Evolutionary conservation across 768 basidiomycete species (phyloP), one percentile per base, ranked within the genome.

Genomic region (Pholiota conissans): DNA sequence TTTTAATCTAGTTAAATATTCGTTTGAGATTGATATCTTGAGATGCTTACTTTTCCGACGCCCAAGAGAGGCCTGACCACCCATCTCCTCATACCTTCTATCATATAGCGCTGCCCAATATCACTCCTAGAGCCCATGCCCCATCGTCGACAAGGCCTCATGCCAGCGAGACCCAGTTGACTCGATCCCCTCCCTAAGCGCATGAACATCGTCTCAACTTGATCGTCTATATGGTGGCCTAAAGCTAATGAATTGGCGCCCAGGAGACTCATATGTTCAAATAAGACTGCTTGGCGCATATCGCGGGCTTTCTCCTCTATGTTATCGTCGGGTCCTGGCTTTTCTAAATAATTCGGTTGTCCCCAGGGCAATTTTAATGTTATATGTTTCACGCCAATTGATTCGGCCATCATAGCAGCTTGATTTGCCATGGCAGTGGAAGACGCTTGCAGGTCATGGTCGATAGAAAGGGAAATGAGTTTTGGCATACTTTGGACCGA

Each of bases 201-300:
- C 78, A 92, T 84, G 51, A 94, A 71, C 28, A 84, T 79, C 0
- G 92, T 94, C 68, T 94, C 92, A 9, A 93, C 80, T 67, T 93
- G 90, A 66, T 94, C 92, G 65, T 94, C 90, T 3, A 80, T 80
- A 65, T 94, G 92, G 63, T 94, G 92, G 0, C 82, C 92, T 49
- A 87, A 79, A 0, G 87, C 87, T 53, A 92, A 67, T 13, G 77
- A 67, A 14, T 74, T 61, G 3, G 77, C 69, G 0, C 75, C 64
- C 0, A 69, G 57, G 1, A 61, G 57, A 5, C 67, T 65, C 81
- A 90, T 81, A 0, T 45, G 52, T 20, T 69, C 51, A 57, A 71
- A 67, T 28, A 74, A 61, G 1, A 65, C 24, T n/a, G 42, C 35
- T 61, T 86, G 85, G 20, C 92, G 83, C 28, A 83, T 87, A 1